Percentiles rank a stretch among this genome's conserved stretches.
Evolutionary conservation across 1,284 basidiomycete species (phyloP).

Genomic region (Sporisorium exsertum): DNA sequence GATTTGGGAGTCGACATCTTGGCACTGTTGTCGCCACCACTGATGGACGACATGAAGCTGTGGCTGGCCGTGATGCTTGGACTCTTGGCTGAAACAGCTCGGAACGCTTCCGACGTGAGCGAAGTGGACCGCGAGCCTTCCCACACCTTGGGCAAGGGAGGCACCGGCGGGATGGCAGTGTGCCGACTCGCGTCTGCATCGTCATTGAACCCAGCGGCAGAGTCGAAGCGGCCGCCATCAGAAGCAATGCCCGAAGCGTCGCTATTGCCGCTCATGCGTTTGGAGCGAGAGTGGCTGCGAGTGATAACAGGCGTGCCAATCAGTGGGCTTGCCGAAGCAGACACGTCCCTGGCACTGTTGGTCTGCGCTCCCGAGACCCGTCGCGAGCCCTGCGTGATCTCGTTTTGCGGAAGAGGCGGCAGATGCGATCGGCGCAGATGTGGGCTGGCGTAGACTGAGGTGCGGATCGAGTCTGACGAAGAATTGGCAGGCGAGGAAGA

Average conservation of each 20-base stretch:
- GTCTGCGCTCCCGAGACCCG: slow-evolving; percentile 24
- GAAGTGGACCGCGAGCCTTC: slow-evolving; percentile 79
- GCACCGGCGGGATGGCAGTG: slow-evolving; percentile 85
- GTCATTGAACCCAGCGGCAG: slow-evolving; percentile 19
- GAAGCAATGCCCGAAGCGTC: slow-evolving; percentile 31
- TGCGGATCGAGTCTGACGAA: slow-evolving; percentile 20
- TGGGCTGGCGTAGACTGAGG: slow-evolving; percentile 51
- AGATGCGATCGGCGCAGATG: slow-evolving; percentile 51
- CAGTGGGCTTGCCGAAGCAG: slow-evolving; percentile 22
- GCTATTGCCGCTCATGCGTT: slow-evolving; percentile 48
- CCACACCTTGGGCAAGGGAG: slow-evolving; percentile 91
- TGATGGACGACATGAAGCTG: slow-evolving; percentile 39
- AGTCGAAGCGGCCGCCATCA: slow-evolving; percentile 26
- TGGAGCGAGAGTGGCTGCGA: slow-evolving; percentile 33
- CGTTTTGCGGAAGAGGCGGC: slow-evolving; percentile 56
- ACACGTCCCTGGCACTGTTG: slow-evolving; percentile 15
- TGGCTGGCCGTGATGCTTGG: slow-evolving; percentile 30
- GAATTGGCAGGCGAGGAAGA: slow-evolving; percentile 5
- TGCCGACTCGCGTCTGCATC: slow-evolving; percentile 25
- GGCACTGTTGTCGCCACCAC: slow-evolving; percentile 27
- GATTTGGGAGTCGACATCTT: slow-evolving; percentile 40
- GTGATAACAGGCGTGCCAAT: slow-evolving; percentile 17
- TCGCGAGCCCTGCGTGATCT: slow-evolving; percentile 37
- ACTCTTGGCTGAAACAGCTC: slow-evolving; percentile 25
- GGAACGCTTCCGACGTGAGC: slow-evolving; percentile 42